Evolutionary conservation across 1,139 yeast genomes (phyloP).

Genomic region (Lodderomyces jiufengensis): DNA sequence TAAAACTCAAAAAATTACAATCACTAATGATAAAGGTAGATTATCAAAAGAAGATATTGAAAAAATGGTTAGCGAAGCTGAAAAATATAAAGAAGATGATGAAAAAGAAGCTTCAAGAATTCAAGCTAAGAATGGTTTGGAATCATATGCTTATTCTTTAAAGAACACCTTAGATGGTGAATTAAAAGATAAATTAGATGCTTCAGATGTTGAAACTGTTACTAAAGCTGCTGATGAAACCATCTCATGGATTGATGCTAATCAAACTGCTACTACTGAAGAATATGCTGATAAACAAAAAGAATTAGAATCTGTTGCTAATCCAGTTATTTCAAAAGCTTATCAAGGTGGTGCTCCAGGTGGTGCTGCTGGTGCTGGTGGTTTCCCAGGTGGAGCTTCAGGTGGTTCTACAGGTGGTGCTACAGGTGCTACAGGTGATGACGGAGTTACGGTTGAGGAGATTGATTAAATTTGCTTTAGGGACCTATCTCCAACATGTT

Average conservation of each 20-base stretch:
- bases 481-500: no score
- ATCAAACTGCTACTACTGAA: slow-evolving; percentile 84
- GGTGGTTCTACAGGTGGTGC: slow-evolving; percentile 57
- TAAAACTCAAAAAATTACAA: slow-evolving; percentile 48
- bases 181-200: slow-evolving; percentile 79
- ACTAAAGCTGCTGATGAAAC: slow-evolving; percentile 83
- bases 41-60: slow-evolving; percentile 50
- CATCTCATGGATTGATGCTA: slow-evolving; percentile 82
- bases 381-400: slow-evolving; percentile 52
- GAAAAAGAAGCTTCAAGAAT: slow-evolving; percentile 46
- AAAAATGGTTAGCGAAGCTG: slow-evolving; percentile 51
- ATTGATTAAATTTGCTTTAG: slow-evolving; percentile 66
- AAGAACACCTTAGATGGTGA: slow-evolving; percentile 81
- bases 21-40: slow-evolving; percentile 51
- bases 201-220: slow-evolving; percentile 72
- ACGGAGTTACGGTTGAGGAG: slow-evolving; percentile 83
- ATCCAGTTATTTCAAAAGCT: slow-evolving; percentile 92
- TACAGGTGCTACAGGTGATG: no score
- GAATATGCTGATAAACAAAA: slow-evolving; percentile 87
- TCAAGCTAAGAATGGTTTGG: slow-evolving; percentile 80
- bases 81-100: slow-evolving; percentile 49
- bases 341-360: slow-evolving; percentile 60
- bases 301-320: slow-evolving; percentile 90
- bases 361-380: slow-evolving; percentile 59
- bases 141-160: slow-evolving; percentile 86